Evolutionary conservation across 495 filamentous ascomycete genomes (phyloP).

Genomic region (Penicillium ucsense): DNA sequence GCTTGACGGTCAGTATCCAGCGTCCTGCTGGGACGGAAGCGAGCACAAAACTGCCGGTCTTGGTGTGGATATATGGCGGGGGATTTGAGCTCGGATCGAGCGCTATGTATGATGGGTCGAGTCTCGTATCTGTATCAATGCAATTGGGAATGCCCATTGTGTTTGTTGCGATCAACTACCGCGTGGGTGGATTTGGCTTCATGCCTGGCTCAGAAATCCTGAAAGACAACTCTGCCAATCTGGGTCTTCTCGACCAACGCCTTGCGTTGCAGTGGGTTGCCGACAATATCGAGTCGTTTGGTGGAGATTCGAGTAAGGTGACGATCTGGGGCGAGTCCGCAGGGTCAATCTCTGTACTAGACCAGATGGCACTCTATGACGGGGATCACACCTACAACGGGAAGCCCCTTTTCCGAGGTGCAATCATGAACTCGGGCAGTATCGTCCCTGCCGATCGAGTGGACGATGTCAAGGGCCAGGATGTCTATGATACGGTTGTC

Average conservation of each 20-base stretch:
- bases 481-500: constrained; percentile 55
- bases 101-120: constrained; percentile 48
- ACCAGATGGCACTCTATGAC: constrained; percentile 60
- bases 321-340: constrained; percentile 70
- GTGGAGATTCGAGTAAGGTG: constrained; percentile 50
- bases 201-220: constrained; percentile 59
- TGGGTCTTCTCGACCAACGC: constrained; percentile 44
- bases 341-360: constrained; percentile 59
- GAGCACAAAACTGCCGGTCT: constrained; percentile 49
- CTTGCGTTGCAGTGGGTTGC: constrained; percentile 43
- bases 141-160: constrained; percentile 52
- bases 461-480: constrained; percentile 53
- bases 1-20: constrained; percentile 55
- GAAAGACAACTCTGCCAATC: constrained; percentile 50
- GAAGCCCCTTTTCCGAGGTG: constrained; percentile 57
- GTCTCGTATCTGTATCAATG: constrained; percentile 43
- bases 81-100: constrained; percentile 54
- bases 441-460: constrained; percentile 54
- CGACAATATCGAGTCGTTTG: constrained; percentile 47
- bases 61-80: constrained; percentile 63
- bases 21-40: constrained; percentile 47
- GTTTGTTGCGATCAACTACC: constrained; percentile 69
- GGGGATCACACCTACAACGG: constrained; percentile 63
- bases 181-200: constrained; percentile 65
- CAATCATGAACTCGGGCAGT: constrained; percentile 64